Base-by-base conservation (phyloP, 1,139 yeast genomes). In the Yamadazyma aaseri region DNA sequence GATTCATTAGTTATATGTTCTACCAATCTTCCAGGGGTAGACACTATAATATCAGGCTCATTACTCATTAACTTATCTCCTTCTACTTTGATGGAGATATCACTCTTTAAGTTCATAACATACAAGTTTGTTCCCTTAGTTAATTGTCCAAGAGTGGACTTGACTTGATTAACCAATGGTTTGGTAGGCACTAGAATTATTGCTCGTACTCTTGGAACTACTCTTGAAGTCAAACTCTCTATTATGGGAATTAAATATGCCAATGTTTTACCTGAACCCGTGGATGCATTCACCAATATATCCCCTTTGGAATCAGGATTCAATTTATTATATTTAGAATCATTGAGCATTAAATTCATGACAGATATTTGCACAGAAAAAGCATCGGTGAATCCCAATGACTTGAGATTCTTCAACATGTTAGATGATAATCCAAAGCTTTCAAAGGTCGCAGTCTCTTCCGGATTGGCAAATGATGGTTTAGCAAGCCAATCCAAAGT, bases 181-280 rank as follows among this genome's bases (percentile, higher is more conserved):
- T 81, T 81, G 6, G 99, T 94, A 4, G 99, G 99, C 0, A 92
- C 89, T 20, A 92, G 56, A 1, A 92, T 68, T 3, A 92, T 65
- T 20, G 95, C 94, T 31, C 96, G 66, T 3, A 86, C 59, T 34
- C 80, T 66, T 1, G 95, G 92, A 2, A 87, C 90, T 1, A 75
- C 65, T 40, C 96, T 70, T 10, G 62, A 58, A 11, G 72, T 64
- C 34, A 92, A 65, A 4, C 77, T 65, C 42, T 89, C 89, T 2
- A 94, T 70, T 8, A 92, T 74, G 1, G 98, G 98, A 3, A 92
- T 71, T 40, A 80, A 73, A 54, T 92, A 92, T 6, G 97, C 95
- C 34, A 94, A 64, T 0, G 99, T 92, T 55, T 92, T 92, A 51
- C 99, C 99, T 0, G 96, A 85, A 33, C 99, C 99, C 0, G 99